Conservation (phyloP, 2,329 filamentous ascomycete species). For the Podosphaera fusca region DNA sequence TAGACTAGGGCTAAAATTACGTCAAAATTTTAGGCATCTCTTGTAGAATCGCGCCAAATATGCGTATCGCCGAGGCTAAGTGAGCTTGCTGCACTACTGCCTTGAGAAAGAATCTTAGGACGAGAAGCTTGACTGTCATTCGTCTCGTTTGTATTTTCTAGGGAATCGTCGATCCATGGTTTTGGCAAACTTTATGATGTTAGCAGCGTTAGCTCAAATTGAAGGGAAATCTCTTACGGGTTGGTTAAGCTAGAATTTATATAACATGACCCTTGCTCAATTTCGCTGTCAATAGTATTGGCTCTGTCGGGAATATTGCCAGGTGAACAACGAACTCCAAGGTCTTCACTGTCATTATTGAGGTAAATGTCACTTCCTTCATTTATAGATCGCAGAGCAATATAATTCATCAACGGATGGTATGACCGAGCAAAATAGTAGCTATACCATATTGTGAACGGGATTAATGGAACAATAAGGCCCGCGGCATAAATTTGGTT, state of each 20-base stretch:
- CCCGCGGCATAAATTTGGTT: constrained; percentile 50
- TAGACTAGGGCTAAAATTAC: no score
- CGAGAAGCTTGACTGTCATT: constrained; percentile 3
- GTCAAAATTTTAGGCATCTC: not conserved
- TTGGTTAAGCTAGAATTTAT: constrained; percentile 52
- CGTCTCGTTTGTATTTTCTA: constrained; percentile 2
- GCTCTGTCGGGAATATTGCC: constrained; percentile 10
- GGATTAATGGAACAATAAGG: constrained; percentile 52
- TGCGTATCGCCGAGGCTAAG: constrained; percentile 27
- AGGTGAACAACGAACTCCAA: constrained; percentile 9
- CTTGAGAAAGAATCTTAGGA: constrained; percentile 4
- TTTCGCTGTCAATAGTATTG: constrained; percentile 48
- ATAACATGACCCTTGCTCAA: constrained; percentile 46
- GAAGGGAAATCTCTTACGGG: constrained; percentile 27
- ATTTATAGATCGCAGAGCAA: constrained; percentile 69
- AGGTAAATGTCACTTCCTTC: constrained; percentile 29
- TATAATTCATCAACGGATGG: constrained; percentile 74
- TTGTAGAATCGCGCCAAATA: constrained; percentile 22
- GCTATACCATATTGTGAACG: constrained; percentile 71
- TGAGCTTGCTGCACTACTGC: constrained; percentile 21
- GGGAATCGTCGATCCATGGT: constrained; percentile 32
- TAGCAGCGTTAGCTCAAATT: constrained; percentile 1
- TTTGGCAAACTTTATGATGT: constrained; percentile 31
- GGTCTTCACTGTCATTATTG: constrained; percentile 21
- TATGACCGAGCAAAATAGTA: constrained; percentile 64